Evolutionary conservation across 495 filamentous ascomycete genomes (phyloP).

Genomic region (Evansstolkia leycettana): DNA sequence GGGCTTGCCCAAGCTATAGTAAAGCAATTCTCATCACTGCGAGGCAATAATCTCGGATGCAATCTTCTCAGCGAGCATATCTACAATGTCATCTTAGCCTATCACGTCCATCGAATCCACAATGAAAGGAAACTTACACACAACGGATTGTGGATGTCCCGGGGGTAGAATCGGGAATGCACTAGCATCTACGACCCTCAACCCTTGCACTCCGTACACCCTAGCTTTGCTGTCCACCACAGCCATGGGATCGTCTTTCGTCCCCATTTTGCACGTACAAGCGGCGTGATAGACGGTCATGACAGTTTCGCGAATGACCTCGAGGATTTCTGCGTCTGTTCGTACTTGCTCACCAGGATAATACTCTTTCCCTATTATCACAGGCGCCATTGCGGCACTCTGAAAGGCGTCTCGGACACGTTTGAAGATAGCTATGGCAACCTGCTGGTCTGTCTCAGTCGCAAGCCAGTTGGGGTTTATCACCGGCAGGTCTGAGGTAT

Average conservation of each 20-base stretch:
- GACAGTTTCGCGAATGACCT: constrained; percentile 24
- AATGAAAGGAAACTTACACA: constrained; percentile 26
- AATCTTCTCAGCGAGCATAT: constrained; percentile 52
- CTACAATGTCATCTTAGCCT: constrained; percentile 4
- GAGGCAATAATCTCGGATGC: constrained; percentile 33
- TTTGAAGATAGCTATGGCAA: constrained; percentile 39
- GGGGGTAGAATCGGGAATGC: constrained; percentile 44
- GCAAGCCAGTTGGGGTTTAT: constrained; percentile 46
- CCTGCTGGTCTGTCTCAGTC: constrained; percentile 37
- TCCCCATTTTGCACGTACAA: constrained; percentile 41
- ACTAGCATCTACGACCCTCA: constrained; percentile 50
- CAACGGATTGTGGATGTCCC: constrained; percentile 40
- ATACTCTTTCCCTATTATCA: constrained; percentile 34
- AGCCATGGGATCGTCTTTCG: constrained; percentile 28
- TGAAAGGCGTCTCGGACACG: constrained; percentile 30
- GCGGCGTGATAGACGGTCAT: constrained; percentile 43
- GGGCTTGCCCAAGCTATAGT: neutral
- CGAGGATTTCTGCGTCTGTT: constrained; percentile 40
- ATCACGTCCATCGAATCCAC: constrained; percentile 1
- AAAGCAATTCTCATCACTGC: neutral
- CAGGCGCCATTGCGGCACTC: constrained; percentile 18
- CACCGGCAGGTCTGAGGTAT: constrained; percentile 31
- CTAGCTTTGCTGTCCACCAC: constrained; percentile 40
- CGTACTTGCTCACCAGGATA: constrained; percentile 35
- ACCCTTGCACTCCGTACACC: constrained; percentile 36